Conservation (phyloP, 164 flowering plant species). For the Nymphaea colorata region DNA sequence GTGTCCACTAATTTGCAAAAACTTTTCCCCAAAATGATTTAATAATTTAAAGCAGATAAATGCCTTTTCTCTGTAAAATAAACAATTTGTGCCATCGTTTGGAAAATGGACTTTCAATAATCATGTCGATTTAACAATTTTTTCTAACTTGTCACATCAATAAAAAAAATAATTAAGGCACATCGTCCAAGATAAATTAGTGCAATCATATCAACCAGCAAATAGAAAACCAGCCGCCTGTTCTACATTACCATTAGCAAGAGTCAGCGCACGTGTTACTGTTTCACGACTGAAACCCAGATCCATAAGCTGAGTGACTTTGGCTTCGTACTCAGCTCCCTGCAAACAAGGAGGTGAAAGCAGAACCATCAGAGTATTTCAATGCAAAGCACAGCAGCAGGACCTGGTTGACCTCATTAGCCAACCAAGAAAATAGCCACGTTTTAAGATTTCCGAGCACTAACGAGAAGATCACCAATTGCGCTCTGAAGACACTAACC, state of each 20-base stretch:
- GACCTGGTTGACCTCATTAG: background rate
- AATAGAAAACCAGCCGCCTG: conserved; percentile 93
- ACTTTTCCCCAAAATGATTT: too few species aligned
- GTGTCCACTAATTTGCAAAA: too few species aligned
- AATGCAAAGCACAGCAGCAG: background rate
- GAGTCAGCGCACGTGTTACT: conserved; percentile 65
- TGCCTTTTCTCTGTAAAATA: too few species aligned
- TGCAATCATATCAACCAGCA: conserved; percentile 41
- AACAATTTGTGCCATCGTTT: too few species aligned
- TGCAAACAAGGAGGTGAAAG: conserved; percentile 11
- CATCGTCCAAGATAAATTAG: too few species aligned
- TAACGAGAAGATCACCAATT: too few species aligned
- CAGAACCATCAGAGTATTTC: background rate
- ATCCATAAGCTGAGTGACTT: conserved; percentile 78
- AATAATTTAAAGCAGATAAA: too few species aligned
- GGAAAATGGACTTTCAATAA: too few species aligned
- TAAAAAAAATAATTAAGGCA: too few species aligned
- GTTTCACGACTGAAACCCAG: conserved; percentile 79
- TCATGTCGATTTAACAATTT: too few species aligned
- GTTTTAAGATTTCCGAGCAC: background rate
- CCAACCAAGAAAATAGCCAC: background rate
- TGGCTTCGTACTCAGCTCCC: conserved; percentile 72
- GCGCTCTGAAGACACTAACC: background rate
- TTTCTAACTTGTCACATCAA: too few species aligned
- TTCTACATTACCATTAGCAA: conserved; percentile 84